phyloP scores from a whole-genome alignment of 1,139 yeast genomes.

The Nakaseomyces sp. region DNA sequence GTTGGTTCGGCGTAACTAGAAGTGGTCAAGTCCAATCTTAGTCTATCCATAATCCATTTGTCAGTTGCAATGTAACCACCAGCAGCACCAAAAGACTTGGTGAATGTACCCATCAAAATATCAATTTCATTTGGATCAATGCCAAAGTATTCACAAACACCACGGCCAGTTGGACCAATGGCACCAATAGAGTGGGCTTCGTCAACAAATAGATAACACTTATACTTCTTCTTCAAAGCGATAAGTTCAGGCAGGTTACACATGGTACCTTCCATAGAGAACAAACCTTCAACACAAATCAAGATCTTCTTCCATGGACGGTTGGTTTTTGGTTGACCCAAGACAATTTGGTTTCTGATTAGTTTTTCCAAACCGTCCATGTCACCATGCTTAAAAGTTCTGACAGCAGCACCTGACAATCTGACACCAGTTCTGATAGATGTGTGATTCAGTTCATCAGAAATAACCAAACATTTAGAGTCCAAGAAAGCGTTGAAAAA shows the following conservation, averaged over 20 bases:
- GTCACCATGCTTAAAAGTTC: conserved; percentile 87
- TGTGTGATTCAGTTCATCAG: conserved; percentile 93
- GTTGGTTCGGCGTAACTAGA: conserved; percentile 75
- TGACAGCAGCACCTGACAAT: conserved; percentile 85
- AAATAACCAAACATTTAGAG: conserved; percentile 78
- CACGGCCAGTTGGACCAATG: conserved; percentile 86
- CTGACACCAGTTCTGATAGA: conserved; percentile 93
- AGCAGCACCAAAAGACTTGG: conserved; percentile 96
- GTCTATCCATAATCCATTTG: conserved; percentile 56
- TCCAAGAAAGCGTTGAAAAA: conserved; percentile 78
- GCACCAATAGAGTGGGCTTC: conserved; percentile 99
- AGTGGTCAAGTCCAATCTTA: conserved; percentile 67
- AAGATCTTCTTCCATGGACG: conserved; percentile 96
- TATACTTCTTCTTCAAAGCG: conserved; percentile 73
- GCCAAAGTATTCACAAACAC: conserved; percentile 88
- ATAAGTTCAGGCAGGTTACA: conserved; percentile 74
- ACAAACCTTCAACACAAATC: conserved; percentile 90
- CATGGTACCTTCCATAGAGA: conserved; percentile 97
- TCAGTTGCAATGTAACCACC: conserved; percentile 91
- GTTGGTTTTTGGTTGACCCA: conserved; percentile 94
- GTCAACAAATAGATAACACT: conserved; percentile 83
- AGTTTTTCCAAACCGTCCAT: conserved; percentile 72
- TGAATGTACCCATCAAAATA: conserved; percentile 91
- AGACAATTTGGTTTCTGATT: conserved; percentile 79
- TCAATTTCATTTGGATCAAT: conserved; percentile 71